A percentile compares a stretch with the other conserved stretches of the same genome.
phyloP scores from a whole-genome alignment of 1,284 basidiomycete genomes.

The Fistulina hepatica region DNA sequence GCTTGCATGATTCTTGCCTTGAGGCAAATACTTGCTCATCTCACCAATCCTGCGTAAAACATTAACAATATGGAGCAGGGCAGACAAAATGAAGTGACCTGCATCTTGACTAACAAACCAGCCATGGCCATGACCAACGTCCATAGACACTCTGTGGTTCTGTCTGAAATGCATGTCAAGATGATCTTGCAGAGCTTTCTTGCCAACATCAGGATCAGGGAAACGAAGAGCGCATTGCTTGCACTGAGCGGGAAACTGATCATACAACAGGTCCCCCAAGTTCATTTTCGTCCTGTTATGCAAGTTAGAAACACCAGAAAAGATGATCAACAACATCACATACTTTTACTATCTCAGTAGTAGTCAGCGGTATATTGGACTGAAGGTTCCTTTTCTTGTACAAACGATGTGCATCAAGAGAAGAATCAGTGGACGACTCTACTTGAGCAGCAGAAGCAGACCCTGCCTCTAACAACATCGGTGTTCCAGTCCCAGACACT shows the following conservation, averaged over 20 bases:
- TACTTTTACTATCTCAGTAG: constrained; percentile 67
- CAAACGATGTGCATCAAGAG: constrained; percentile 28
- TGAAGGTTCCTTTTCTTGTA: constrained; percentile 67
- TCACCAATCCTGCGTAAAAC: constrained; percentile 56
- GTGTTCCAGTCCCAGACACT: constrained; percentile 42
- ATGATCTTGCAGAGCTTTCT: constrained; percentile 77
- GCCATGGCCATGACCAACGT: constrained; percentile 75
- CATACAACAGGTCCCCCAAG: constrained; percentile 53
- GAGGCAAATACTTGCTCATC: constrained; percentile 41
- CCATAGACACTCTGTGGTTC: constrained; percentile 82
- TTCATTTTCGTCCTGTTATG: constrained; percentile 45
- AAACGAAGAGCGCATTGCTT: constrained; percentile 92
- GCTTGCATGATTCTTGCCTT: constrained; percentile 82
- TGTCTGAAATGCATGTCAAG: constrained; percentile 97
- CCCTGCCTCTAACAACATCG: constrained; percentile 29
- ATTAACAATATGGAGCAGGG: constrained; percentile 10
- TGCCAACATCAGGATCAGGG: constrained; percentile 58
- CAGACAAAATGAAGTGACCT: constrained; percentile 44
- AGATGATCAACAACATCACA: constrained; percentile 19
- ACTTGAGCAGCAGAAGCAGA: constrained; percentile 27
- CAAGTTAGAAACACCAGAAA: constrained; percentile 5
- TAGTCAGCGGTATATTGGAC: constrained; percentile 58
- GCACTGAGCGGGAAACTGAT: constrained; percentile 73
- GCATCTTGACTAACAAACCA: constrained; percentile 83
- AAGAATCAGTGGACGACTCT: constrained; percentile 29